Conservation (phyloP, 2,329 filamentous ascomycete genomes). For the Diaporthe caulivora region DNA sequence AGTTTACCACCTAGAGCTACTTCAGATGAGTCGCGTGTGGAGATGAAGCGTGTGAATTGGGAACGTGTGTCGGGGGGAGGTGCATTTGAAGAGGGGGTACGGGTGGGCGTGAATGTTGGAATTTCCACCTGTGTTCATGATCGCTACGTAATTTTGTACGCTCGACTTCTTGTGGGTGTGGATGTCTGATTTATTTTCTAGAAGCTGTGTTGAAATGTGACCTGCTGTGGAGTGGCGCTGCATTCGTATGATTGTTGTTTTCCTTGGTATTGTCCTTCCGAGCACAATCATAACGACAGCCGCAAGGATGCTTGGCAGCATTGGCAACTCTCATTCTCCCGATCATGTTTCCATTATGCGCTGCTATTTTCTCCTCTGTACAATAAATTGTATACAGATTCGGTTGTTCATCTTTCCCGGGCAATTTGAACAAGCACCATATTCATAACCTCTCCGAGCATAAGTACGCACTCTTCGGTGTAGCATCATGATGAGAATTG, state of each 20-base stretch:
- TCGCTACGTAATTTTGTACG: too few species aligned
- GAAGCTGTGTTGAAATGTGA: neutral
- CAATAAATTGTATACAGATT: neutral
- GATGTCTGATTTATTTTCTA: neutral
- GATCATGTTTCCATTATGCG: neutral
- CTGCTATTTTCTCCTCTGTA: too few species aligned
- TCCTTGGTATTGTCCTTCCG: constrained; percentile 11
- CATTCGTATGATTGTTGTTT: constrained; percentile 7
- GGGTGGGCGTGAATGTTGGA: too few species aligned
- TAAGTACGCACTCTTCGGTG: neutral
- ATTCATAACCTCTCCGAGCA: neutral
- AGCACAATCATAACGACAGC: constrained; percentile 18
- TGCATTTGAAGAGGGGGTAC: too few species aligned
- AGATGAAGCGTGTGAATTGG: too few species aligned
- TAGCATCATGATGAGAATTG: neutral
- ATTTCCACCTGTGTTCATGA: too few species aligned
- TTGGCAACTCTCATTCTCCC: neutral
- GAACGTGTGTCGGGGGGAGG: too few species aligned
- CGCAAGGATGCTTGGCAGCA: constrained; percentile 8
- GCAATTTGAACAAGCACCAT: neutral
- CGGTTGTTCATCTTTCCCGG: neutral
- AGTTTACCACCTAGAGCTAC: too few species aligned
- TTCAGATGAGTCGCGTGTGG: too few species aligned
- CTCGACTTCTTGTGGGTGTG: too few species aligned
- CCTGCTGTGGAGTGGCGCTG: neutral